These are phyloP conservation scores for Pelargonium nanum DNA, from an alignment of 345 rosid species.

Conservation along the genomic window DNA sequence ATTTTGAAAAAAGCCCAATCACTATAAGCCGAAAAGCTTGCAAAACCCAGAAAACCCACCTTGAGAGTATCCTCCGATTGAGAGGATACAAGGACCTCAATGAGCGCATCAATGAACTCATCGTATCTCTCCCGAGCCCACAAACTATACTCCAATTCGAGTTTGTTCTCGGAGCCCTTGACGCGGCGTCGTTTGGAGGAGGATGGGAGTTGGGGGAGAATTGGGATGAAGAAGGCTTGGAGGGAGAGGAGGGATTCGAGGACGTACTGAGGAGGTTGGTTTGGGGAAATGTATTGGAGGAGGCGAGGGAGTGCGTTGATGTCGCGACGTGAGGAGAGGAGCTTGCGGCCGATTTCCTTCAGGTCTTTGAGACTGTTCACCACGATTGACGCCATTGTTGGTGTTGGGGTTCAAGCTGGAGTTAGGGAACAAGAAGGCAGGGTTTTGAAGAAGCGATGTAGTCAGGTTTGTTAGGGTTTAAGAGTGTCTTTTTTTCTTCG, in stretches of 20 bases:
- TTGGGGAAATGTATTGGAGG: constrained; percentile 50
- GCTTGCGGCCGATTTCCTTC: constrained; percentile 52
- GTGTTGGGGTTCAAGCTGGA: not conserved
- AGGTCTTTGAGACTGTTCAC: constrained; percentile 45
- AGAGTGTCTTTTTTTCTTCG: no score
- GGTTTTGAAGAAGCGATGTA: no score
- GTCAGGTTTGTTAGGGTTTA: no score
- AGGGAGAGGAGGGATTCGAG: constrained; percentile 83
- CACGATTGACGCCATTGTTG: constrained; percentile 39
- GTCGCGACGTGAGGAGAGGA: constrained; percentile 66
- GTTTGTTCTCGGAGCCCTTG: constrained; percentile 19
- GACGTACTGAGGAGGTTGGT: constrained; percentile 48
- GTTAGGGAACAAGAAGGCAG: no score
- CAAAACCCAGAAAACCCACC: constrained; percentile 22
- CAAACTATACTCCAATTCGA: constrained; percentile 44
- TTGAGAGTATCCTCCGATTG: constrained; percentile 43
- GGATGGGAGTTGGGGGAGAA: constrained; percentile 64
- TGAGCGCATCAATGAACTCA: constrained; percentile 43
- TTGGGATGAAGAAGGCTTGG: constrained; percentile 79
- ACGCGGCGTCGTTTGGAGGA: constrained; percentile 15
- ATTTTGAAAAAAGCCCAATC: not conserved
- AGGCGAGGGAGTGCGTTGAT: constrained; percentile 74
- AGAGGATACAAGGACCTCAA: constrained; percentile 35
- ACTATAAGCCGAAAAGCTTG: not conserved
- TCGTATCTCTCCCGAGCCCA: constrained; percentile 88